These are phyloP conservation scores for Hygrophila difformis DNA, from an alignment of 257 asterid species.

Conservation along the genomic window DNA sequence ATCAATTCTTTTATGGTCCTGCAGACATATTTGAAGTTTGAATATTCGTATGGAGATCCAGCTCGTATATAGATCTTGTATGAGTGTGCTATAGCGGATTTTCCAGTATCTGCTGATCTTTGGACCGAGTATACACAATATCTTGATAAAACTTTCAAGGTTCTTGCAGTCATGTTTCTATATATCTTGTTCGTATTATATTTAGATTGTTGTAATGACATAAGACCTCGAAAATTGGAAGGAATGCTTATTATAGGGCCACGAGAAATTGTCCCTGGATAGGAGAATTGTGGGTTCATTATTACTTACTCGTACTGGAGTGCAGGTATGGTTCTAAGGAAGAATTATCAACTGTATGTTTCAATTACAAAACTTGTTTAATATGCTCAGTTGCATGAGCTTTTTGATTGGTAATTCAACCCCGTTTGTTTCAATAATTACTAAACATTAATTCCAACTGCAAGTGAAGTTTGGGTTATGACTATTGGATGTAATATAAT, in stretches of 20 bases:
- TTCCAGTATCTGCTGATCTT: conserved; percentile 67
- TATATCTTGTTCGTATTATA: conserved; percentile 8
- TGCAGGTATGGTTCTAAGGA: conserved; percentile 73
- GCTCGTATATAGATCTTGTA: conserved; percentile 85
- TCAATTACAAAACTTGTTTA: conserved; percentile 3
- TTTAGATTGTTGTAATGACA: conserved; percentile 16
- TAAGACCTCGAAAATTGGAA: conserved; percentile 67
- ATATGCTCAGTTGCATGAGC: conserved; percentile 5
- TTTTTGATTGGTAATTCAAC: conserved; percentile 11
- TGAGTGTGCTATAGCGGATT: conserved; percentile 81
- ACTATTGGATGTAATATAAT: no score
- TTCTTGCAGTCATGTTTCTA: conserved; percentile 16
- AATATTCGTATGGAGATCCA: conserved; percentile 89
- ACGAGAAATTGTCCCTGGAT: conserved; percentile 95
- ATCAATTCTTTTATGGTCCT: conserved; percentile 18
- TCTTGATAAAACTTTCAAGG: conserved; percentile 91
- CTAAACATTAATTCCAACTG: no score
- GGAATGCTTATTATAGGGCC: conserved; percentile 74
- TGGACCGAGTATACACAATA: conserved; percentile 81
- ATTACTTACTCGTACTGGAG: conserved; percentile 70
- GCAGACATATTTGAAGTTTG: conserved; percentile 84
- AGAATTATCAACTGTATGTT: conserved; percentile 61
- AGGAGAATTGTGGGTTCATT: conserved; percentile 84
- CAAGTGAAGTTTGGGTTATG: no score
- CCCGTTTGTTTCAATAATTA: neutral